Evolutionary conservation across 2,329 filamentous ascomycete species (phyloP), one percentile per base, ranked within the genome.

Genomic region (Immersiporthe knoxdaviesiana): DNA sequence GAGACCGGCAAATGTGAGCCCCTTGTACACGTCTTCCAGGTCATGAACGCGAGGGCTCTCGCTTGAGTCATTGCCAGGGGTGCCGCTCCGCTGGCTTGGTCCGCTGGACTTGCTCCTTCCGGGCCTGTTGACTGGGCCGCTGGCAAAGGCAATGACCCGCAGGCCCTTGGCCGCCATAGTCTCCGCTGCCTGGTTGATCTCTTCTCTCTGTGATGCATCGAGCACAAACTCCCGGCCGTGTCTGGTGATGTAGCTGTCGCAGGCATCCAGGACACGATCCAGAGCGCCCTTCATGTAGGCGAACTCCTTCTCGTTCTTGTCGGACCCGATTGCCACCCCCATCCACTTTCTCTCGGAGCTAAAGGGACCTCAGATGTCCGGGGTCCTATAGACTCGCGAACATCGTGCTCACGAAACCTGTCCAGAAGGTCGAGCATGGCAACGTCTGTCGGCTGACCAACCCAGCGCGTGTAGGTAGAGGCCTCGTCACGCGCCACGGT

Each of bases 321-420:
- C 85, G 30, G 84, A 83, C 58, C 89, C 89, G 74, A 97, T 92
- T 1, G 94, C 91, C 37, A 97, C 94, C 44, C 97, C 97, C 97
- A 99, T 99, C 95, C 95, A 99, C 80, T 99, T 99, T 68, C 95
- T 88, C 77, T 97, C 94, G 0, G 96, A 99, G 78, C 95, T 80
- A 99, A 99, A 0, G 96, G 94, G 0, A 93, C 94, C 79, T 99
- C 96, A 58, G 90, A 89, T 41, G 91, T 88, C 63, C 95, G 91
- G 41, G 87, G 86, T n/a, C 94, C 94, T 66, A 97, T 88, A 12
- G 92, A 91, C 61, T 96, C 91, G 71, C 97, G 90, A 60, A 97
- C 89, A 80, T 99, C 96, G 73, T 97, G 92, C 78, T 97, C 95
- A 70, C 92, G 92, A 77, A 97, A 96, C 32, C 89, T 88, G 80